Conservation (phyloP, 305 asterid genomes). For the Solanum hybrid region DNA sequence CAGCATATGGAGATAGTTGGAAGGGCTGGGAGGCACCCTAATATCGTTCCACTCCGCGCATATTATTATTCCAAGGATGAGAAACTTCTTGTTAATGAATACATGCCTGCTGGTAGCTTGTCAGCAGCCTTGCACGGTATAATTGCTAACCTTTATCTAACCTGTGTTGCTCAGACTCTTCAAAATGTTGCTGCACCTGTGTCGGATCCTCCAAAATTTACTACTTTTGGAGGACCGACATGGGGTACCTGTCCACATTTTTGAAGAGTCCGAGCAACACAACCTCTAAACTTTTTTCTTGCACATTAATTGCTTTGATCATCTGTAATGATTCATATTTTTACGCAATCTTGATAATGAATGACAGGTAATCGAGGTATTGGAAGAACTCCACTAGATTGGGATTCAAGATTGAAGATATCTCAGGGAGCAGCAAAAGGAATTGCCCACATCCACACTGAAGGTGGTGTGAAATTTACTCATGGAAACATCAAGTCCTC, state of each 20-base stretch:
- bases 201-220: background rate
- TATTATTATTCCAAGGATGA: conserved; percentile 90
- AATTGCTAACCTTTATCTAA: background rate
- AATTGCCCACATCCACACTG: conserved; percentile 63
- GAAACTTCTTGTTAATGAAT: conserved; percentile 80
- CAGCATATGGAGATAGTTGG: conserved; percentile 74
- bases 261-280: background rate
- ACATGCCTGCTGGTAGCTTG: conserved; percentile 73
- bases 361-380: conserved; percentile 44
- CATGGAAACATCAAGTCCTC: conserved; percentile 90
- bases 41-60: conserved; percentile 65
- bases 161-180: background rate
- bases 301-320: background rate
- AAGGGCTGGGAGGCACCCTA: conserved; percentile 43
- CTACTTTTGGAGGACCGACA: no score
- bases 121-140: conserved; percentile 79
- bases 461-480: conserved; percentile 43
- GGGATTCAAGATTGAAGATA: conserved; percentile 78
- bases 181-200: background rate
- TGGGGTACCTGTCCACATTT: background rate
- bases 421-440: conserved; percentile 75
- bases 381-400: conserved; percentile 49
- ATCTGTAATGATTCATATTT: background rate
- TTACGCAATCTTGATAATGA: background rate
- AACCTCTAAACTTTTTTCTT: background rate